Conservation (phyloP, 116 monocot genomes). For the Dioscorea cayenensis region DNA sequence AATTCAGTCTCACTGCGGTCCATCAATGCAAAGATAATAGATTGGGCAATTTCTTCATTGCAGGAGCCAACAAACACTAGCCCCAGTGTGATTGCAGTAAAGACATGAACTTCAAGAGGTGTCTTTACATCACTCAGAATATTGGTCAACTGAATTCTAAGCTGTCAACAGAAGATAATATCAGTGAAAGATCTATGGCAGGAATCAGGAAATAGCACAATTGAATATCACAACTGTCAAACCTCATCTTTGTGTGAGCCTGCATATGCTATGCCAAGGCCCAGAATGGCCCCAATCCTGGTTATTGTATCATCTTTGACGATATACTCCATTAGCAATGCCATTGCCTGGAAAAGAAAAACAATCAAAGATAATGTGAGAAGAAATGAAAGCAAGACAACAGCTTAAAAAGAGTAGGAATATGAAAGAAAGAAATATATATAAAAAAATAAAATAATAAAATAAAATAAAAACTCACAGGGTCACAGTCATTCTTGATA, state of each 20-base stretch:
- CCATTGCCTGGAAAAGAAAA: slow-evolving; percentile 51
- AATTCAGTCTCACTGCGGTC: slow-evolving; percentile 86
- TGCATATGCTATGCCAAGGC: slow-evolving; percentile 97
- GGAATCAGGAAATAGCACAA: background rate
- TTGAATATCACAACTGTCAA: background rate
- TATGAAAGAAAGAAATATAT: background rate
- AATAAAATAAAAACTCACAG: slow-evolving; percentile 40
- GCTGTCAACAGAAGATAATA: slow-evolving; percentile 21
- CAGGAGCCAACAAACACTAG: slow-evolving; percentile 94
- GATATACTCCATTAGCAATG: slow-evolving; percentile 71
- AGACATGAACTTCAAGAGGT: slow-evolving; percentile 83
- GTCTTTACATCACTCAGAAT: slow-evolving; percentile 70
- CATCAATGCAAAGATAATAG: slow-evolving; percentile 89
- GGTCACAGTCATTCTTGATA: slow-evolving; percentile 93
- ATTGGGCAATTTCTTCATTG: slow-evolving; percentile 90
- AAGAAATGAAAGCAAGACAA: background rate
- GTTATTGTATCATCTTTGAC: slow-evolving; percentile 73
- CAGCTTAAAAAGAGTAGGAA: too few species aligned
- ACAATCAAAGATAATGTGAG: background rate
- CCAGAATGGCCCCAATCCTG: slow-evolving; percentile 90
- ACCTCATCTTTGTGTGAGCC: slow-evolving; percentile 97
- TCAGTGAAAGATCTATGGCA: slow-evolving; percentile 1
- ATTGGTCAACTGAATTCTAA: slow-evolving; percentile 43
- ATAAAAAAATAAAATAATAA: background rate
- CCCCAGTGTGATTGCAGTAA: slow-evolving; percentile 79